Base-by-base conservation (phyloP, 768 basidiomycete species). In the Boletus bicolor region DNA sequence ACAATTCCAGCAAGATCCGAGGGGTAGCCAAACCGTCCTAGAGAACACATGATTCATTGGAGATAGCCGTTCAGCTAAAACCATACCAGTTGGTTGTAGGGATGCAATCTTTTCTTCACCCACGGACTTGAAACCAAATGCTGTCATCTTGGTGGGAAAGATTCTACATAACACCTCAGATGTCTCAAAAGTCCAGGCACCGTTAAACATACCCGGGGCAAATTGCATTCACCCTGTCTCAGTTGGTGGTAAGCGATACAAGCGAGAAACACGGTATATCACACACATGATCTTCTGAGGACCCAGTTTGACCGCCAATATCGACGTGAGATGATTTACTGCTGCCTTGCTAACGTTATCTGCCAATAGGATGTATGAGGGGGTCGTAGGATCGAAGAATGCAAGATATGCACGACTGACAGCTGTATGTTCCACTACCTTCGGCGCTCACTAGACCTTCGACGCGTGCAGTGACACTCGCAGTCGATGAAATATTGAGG, bases 341-440 rank as follows among this genome's bases (percentile, higher is more conserved):
- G 89, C 89, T n/a, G 91, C 91, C 72, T 93, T 93, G 70, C 89
- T 91, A 7, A 89, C 76, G 62, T 84, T 82, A 67, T 93, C 90
- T 93, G 26, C 19, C 37, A 21, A 59, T 26, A 21, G 37, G 43
- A 47, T 15, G 24, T 5, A 12, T 42, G 44, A 58, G 46, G 43
- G 34, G n/a, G n/a, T 15, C 8, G 26, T 30, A 11, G 26, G 10
- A 45, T 12, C 9, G 2, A 37, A 2, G 50, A 32, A 36, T 32
- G 41, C 36, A 24, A 54, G 37, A 21, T 4, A 43, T n/a, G n/a
- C 19, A 34, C 8, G 17, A 82, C 89, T 55, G 59, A 92, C 90
- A 93, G 64, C 84, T 85, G 85, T 87, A 93, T 8, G 86, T 82
- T 4, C 91, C 91, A 30, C 73, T 79, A 0, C 85, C 87, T 1